These are phyloP conservation scores for Samsoniella hepiali DNA, from an alignment of 2,329 filamentous ascomycete genomes.

Conservation along the genomic window DNA sequence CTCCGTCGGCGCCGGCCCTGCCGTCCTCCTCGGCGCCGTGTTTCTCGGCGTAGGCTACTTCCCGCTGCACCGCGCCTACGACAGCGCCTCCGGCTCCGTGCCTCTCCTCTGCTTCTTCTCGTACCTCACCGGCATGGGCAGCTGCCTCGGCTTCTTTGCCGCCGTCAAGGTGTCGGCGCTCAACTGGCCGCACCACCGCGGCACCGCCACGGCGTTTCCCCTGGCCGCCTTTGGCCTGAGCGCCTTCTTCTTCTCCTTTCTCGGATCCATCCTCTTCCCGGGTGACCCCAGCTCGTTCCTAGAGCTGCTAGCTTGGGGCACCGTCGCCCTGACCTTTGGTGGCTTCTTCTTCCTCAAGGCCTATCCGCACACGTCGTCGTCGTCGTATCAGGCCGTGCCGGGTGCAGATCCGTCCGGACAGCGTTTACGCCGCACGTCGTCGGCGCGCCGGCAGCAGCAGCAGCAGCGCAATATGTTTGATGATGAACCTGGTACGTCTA, in stretches of 20 bases:
- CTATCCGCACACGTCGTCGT: constrained; percentile 52
- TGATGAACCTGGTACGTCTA: constrained; percentile 65
- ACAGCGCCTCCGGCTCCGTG: constrained; percentile 60
- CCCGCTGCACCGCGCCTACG: constrained; percentile 76
- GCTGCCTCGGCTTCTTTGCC: constrained; percentile 86
- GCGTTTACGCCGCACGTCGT: constrained; percentile 40
- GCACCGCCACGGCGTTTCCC: constrained; percentile 91
- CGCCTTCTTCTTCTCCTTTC: constrained; percentile 89
- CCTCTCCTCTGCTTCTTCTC: constrained; percentile 73
- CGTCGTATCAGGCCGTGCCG: constrained; percentile 56
- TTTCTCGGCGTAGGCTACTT: constrained; percentile 79
- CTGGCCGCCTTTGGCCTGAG: constrained; percentile 90
- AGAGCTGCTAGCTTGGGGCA: constrained; percentile 75
- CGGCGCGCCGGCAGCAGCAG: constrained; percentile 30
- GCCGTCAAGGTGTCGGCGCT: constrained; percentile 82
- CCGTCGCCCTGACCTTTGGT: constrained; percentile 68
- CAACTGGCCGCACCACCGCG: constrained; percentile 88
- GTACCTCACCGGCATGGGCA: constrained; percentile 81
- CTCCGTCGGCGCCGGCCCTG: constrained; percentile 65
- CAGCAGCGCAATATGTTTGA: constrained; percentile 20
- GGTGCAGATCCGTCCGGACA: constrained; percentile 34
- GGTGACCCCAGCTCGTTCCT: constrained; percentile 81
- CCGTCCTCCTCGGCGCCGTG: constrained; percentile 71
- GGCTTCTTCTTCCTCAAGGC: constrained; percentile 85
- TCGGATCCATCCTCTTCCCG: constrained; percentile 74